Base-by-base conservation (phyloP, 1,139 yeast species). In the Yamadazyma diospyri region DNA sequence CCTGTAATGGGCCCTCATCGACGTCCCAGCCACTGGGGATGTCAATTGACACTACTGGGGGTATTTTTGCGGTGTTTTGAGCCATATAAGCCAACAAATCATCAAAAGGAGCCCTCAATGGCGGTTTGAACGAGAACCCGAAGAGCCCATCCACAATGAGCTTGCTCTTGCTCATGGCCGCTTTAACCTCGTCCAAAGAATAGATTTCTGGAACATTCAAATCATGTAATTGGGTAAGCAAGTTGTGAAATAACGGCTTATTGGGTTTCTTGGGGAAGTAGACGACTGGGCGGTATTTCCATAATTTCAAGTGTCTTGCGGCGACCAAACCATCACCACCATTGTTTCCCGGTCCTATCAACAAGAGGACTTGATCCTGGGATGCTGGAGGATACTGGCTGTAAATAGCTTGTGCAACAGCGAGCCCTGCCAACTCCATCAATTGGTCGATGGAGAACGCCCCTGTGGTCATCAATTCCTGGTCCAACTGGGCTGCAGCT, bases 1-100 rank as follows among this genome's bases (percentile, higher is more conserved):
- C 20, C 3, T 11, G 4, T 0, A 55, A 48, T 0, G 94, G 95
- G 0, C 98, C 98, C 4, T 69, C 51, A 50, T 92, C 95, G 5
- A 92, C 97, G 52, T 88, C 94, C 98, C 98, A 92, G 0, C 97
- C 95, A 0, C 95, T 83, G 0, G 98, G 98, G 25, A 89, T 78
- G 53, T 92, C 98, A 1, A 92, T 85, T 0, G 95, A 78, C 0
- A 86, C 76, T 3, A 89, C 73, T 0, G 87, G 88, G 4, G 70
- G 59, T 7, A 66, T 53, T 7, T 55, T 46, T 4, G 45, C 34
- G 3, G 59, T 47, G 16, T 68, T 55, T 1, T 37, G 35, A 5
- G 63, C 41, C 48, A 89, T 61, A 24, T 63, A 59, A 4, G 55
- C 48, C 34, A 92, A 67, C 19, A 83, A 72, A 0, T 65, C 64